Percentiles rank a stretch among this genome's conserved stretches.
These are phyloP conservation scores for Ascochyta koolunga DNA, from an alignment of 2,329 filamentous ascomycete genomes.

Conservation along the genomic window DNA sequence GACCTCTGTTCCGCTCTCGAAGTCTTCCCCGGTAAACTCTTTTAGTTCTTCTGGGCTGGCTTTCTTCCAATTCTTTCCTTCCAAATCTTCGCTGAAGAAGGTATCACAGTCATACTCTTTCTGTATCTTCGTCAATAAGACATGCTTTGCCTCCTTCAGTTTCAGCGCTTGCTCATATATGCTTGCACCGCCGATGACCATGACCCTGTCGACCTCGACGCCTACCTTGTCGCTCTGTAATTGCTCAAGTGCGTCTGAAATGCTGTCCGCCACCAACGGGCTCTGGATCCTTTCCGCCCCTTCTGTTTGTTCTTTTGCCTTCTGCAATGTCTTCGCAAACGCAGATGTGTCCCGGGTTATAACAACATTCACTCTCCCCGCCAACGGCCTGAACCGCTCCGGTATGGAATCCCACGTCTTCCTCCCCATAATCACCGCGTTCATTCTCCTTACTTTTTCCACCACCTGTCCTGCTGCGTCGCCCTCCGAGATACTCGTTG, in stretches of 20 bases:
- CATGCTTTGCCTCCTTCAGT: conserved; percentile 62
- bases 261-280: conserved; percentile 64
- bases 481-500: conserved; percentile 6
- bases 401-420: conserved; percentile 97
- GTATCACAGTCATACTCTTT: conserved; percentile 78
- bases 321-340: conserved; percentile 21
- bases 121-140: conserved; percentile 73
- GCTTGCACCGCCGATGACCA: conserved; percentile 88
- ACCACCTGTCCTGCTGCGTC: conserved; percentile 2
- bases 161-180: conserved; percentile 77
- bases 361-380: conserved; percentile 80
- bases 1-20: conserved; percentile 61
- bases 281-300: conserved; percentile 25
- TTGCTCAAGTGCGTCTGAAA: conserved; percentile 55
- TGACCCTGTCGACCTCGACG: conserved; percentile 56
- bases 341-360: conserved; percentile 61
- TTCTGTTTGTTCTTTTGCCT: conserved; percentile 5
- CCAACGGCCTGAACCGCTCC: conserved; percentile 75
- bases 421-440: conserved; percentile 92
- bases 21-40: conserved; percentile 69
- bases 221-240: conserved; percentile 47
- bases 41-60: conserved; percentile 61
- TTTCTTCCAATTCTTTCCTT: conserved; percentile 61
- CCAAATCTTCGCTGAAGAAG: conserved; percentile 69
- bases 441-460: conserved; percentile 29